These are phyloP conservation scores for Monosporozyma unispora DNA, from an alignment of 805 yeast genomes.

Conservation along the genomic window DNA sequence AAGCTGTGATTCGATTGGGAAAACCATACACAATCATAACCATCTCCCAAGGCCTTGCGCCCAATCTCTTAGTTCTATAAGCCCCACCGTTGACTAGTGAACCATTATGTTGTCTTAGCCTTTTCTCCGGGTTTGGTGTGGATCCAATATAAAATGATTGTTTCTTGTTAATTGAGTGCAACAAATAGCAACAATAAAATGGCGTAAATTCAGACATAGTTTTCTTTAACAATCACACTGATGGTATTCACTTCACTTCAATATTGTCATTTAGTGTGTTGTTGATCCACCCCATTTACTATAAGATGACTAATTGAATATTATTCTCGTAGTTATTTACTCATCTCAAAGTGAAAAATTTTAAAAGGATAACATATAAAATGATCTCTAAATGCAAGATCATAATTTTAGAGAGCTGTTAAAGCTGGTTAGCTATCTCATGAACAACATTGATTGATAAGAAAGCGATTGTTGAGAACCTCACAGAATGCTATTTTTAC, in stretches of 20 bases:
- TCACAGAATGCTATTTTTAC: background rate
- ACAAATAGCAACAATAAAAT: constrained; percentile 64
- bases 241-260: too few species aligned
- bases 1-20: constrained; percentile 57
- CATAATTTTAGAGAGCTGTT: background rate
- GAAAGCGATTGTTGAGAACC: background rate
- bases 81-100: constrained; percentile 58
- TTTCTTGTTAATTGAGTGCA: constrained; percentile 50
- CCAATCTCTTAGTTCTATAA: constrained; percentile 46
- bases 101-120: constrained; percentile 78
- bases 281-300: background rate
- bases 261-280: too few species aligned
- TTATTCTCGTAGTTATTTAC: background rate
- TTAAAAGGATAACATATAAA: background rate
- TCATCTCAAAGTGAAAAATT: background rate
- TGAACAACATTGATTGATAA: too few species aligned
- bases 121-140: constrained; percentile 61
- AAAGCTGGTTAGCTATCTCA: too few species aligned
- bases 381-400: background rate
- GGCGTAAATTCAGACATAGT: background rate
- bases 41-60: constrained; percentile 71
- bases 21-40: constrained; percentile 57
- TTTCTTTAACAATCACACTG: background rate
- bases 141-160: constrained; percentile 70
- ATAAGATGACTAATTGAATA: background rate